Base-by-base conservation (phyloP, 805 yeast genomes). In the Sugiyamaella americana region DNA sequence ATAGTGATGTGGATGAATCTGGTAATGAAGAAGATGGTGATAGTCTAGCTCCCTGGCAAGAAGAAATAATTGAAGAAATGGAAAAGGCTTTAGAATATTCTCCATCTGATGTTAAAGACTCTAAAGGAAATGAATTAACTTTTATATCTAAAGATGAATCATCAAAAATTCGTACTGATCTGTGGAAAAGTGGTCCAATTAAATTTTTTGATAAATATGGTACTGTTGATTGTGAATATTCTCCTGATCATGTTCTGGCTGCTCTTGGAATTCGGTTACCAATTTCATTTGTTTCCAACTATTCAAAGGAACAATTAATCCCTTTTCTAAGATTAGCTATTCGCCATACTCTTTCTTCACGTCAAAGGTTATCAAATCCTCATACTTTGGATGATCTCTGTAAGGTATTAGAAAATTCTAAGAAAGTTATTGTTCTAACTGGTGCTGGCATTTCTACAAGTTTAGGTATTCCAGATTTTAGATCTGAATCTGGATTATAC, bases 371-470 rank as follows among this genome's bases (percentile, higher is more conserved):
- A 26, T 40, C 59, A 5, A 48, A 53, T 41, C 55, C 58, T 6
- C 46, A 70, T 44, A 76, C 82, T 0, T 56, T 86, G 2, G 83
- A 80, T 8, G 78, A 80, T 50, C 78, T 83, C 1, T 63, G 77
- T 1, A 69, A 67, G 1, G 74, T 75, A 32, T 69, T 89, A 19
- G 53, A 68, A n/a, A 67, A 66, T 4, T 77, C 93, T 0, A 59
- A 72, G 11, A 81, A 78, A 36, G 73, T 88, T 8, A 58, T 89
- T 49, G 88, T 88, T 0, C 62, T 88, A 19, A 86, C 96, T 0
- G 97, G 97, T 13, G 97, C 97, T 0, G 97, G 97, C 20, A 87
- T 88, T 46, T 84, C 94, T 30, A 87, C 96, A 2, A 79, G 87
- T 1, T 66, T 87, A 45, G 96, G 96, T 5, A 88, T 87, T 46